Conservation (phyloP, 2,329 filamentous ascomycete genomes). For the Exophiala aquamarina region DNA sequence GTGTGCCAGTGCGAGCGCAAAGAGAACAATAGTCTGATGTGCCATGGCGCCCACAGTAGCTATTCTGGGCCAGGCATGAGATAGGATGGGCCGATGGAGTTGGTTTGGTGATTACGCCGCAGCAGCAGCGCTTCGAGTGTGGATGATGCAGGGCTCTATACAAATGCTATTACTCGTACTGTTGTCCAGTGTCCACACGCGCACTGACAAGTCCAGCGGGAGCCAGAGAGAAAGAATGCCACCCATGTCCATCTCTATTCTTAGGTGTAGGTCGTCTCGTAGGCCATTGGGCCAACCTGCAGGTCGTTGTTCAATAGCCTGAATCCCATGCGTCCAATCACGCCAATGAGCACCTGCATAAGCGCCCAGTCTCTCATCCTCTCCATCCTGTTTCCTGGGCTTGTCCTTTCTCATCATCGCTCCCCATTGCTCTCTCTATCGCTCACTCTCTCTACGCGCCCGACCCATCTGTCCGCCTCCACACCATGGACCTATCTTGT, state of each 20-base stretch:
- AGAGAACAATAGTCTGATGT: no score
- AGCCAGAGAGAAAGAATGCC: conserved; percentile 1
- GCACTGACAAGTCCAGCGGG: no score
- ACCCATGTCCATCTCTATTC: no score
- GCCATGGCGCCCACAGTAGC: no score
- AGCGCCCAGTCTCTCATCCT: conserved; percentile 14
- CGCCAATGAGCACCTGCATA: conserved; percentile 15
- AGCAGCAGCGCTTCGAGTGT: no score
- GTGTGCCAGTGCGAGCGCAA: no score
- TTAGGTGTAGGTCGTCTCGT: conserved; percentile 1
- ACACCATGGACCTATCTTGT: conserved; percentile 10
- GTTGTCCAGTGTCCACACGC: no score
- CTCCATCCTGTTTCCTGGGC: neutral
- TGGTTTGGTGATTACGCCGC: no score
- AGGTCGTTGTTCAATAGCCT: neutral
- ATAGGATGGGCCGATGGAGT: no score
- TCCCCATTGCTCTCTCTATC: neutral
- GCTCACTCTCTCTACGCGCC: conserved; percentile 18
- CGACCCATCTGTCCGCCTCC: conserved; percentile 6
- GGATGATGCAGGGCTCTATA: neutral
- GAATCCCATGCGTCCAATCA: conserved; percentile 1
- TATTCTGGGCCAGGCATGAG: no score
- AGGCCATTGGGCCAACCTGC: conserved; percentile 3
- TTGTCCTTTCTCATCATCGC: neutral
- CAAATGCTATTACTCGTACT: no score